Percentiles rank a stretch among this genome's conserved stretches.
Evolutionary conservation across 768 basidiomycete genomes (phyloP).

Genomic region (Mycena crocata): DNA sequence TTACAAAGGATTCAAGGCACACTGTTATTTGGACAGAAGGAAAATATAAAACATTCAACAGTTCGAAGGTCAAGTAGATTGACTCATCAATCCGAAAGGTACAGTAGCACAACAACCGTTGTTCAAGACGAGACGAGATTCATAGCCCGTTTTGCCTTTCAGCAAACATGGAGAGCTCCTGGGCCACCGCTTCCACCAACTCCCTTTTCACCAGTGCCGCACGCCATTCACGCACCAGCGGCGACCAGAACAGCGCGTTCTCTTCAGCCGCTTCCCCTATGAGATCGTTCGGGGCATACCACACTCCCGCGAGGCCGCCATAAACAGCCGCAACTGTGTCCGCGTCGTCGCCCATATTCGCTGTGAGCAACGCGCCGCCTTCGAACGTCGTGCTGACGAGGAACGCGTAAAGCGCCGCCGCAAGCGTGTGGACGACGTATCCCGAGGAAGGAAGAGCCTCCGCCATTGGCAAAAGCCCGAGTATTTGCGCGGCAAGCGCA

Average conservation of each 20-base stretch:
- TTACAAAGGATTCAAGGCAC: too few relatives aligned
- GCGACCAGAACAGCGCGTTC: slow-evolving; percentile 49
- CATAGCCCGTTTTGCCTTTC: too few relatives aligned
- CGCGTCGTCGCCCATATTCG: slow-evolving; percentile 57
- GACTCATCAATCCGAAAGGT: too few relatives aligned
- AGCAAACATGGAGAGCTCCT: slow-evolving; percentile 40
- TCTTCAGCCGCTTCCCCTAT: slow-evolving; percentile 8
- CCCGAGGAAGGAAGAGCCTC: slow-evolving; percentile 50
- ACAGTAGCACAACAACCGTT: too few relatives aligned
- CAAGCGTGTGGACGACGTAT: slow-evolving; percentile 53
- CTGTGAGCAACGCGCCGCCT: slow-evolving; percentile 56
- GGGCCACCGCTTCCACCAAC: slow-evolving; percentile 50
- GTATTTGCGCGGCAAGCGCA: not conserved
- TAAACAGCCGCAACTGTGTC: slow-evolving; percentile 61
- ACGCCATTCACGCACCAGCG: slow-evolving; percentile 50
- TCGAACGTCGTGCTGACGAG: slow-evolving; percentile 56
- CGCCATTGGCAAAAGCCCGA: slow-evolving; percentile 41
- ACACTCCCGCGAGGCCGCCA: slow-evolving; percentile 57
- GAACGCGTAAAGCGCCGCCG: slow-evolving; percentile 59
- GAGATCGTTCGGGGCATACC: slow-evolving; percentile 49
- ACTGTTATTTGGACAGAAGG: too few relatives aligned
- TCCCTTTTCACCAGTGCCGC: slow-evolving; percentile 45
- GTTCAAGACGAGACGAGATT: too few relatives aligned
- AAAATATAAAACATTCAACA: too few relatives aligned
- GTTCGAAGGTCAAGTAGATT: too few relatives aligned